Conservation (phyloP, 208 protist species). For the Acanthamoeba lugdunensis region DNA sequence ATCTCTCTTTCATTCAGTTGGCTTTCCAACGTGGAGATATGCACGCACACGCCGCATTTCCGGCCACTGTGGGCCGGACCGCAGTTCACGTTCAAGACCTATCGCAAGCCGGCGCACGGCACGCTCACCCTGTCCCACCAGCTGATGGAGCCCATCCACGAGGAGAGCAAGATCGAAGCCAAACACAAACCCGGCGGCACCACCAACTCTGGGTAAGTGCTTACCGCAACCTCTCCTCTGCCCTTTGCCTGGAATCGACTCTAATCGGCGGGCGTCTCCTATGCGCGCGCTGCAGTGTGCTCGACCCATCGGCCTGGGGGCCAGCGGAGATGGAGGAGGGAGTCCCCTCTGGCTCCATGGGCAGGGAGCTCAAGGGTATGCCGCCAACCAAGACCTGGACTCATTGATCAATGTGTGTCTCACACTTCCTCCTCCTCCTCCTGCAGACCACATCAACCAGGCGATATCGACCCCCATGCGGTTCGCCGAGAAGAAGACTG, state of each 20-base stretch:
- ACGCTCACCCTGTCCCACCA: not conserved
- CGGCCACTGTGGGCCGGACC: conserved; percentile 57
- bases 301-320: not conserved
- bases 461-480: conserved; percentile 11
- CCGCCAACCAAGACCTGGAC: not conserved
- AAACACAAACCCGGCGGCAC: conserved; percentile 34
- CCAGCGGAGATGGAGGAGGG: conserved; percentile 1
- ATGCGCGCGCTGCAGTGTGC: not conserved
- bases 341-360: not conserved
- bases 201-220: not conserved
- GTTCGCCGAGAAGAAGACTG: conserved; percentile 31
- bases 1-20: conserved; percentile 16
- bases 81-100: conserved; percentile 70
- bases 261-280: not conserved
- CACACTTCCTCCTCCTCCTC: not conserved
- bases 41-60: conserved; percentile 63
- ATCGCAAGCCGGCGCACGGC: not conserved
- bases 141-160: not conserved
- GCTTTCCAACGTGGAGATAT: conserved; percentile 68
- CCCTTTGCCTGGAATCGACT: not conserved
- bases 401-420: not conserved
- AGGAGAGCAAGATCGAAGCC: conserved; percentile 46
- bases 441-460: conserved; percentile 22
- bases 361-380: conserved; percentile 16
- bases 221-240: not conserved